A percentile compares a stretch with the other conserved stretches of the same genome.
phyloP scores from a whole-genome alignment of 2,329 filamentous ascomycete species.

The Ceratocystis diversiconidia region DNA sequence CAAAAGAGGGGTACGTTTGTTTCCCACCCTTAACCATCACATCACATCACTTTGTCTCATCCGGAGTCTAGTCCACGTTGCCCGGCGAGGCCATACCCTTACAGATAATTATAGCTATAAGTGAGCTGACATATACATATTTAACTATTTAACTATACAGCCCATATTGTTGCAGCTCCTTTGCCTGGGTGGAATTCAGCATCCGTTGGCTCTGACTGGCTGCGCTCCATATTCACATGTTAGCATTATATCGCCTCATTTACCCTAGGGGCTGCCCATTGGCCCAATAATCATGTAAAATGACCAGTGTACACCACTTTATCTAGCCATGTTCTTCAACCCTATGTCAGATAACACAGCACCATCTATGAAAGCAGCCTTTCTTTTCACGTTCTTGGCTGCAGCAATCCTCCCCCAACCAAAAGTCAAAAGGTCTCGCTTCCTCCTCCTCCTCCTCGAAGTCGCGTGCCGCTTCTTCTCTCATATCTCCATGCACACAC shows the following conservation, averaged over 20 bases:
- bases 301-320: not conserved
- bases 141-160: too few relatives aligned
- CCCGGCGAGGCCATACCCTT: too few relatives aligned
- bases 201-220: not conserved
- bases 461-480: not conserved
- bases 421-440: too few relatives aligned
- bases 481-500: not conserved
- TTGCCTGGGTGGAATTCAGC: not conserved
- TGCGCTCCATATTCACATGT: not conserved
- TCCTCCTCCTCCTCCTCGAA: too few relatives aligned
- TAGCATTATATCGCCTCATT: not conserved
- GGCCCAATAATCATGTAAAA: not conserved
- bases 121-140: too few relatives aligned
- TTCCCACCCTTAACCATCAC: not conserved
- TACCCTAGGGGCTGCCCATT: not conserved
- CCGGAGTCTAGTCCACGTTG: too few relatives aligned
- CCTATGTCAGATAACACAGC: too few relatives aligned
- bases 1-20: too few relatives aligned
- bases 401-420: too few relatives aligned
- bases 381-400: not conserved
- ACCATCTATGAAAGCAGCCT: too few relatives aligned
- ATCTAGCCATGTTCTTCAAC: not conserved
- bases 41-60: not conserved
- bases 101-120: too few relatives aligned
- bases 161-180: too few relatives aligned